Conservation (phyloP, 495 filamentous ascomycete genomes). For the Chaetomidium leptoderma region DNA sequence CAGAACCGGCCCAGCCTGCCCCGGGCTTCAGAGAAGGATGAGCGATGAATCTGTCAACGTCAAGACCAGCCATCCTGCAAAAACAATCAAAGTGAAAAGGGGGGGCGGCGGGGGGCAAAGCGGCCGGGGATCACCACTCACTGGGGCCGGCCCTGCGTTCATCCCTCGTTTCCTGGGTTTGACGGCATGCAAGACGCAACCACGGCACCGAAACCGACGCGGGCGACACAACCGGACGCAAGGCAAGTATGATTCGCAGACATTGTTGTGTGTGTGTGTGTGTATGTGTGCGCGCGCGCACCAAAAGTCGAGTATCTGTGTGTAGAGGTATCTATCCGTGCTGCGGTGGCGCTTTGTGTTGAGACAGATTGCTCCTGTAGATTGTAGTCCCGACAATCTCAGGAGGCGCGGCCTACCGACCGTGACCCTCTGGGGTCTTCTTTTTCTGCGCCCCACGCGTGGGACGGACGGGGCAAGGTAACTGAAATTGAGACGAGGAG, state of each 20-base stretch:
- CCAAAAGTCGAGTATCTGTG: not conserved
- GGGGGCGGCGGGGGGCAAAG: not conserved
- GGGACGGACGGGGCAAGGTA: not conserved
- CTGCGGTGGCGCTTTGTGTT: too few species aligned
- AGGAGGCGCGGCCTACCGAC: too few species aligned
- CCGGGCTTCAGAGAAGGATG: too few species aligned
- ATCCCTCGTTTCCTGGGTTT: slow-evolving; percentile 7
- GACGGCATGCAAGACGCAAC: slow-evolving; percentile 11
- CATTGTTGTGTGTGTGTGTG: slow-evolving; percentile 7
- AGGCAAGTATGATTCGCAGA: slow-evolving; percentile 32
- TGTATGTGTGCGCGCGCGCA: not conserved
- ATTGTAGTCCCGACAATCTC: not conserved
- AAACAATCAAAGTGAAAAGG: not conserved
- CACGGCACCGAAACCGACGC: slow-evolving; percentile 8
- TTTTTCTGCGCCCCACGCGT: slow-evolving; percentile 15
- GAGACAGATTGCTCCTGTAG: too few species aligned
- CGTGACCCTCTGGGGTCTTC: too few species aligned
- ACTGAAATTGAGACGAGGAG: not conserved
- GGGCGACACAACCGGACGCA: slow-evolving; percentile 18
- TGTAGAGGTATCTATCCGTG: not conserved
- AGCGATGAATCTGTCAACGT: not conserved
- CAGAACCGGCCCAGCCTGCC: not conserved
- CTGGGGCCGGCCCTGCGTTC: not conserved
- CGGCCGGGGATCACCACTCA: not conserved
- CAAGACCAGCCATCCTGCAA: not conserved